Base-by-base conservation (phyloP, 2,329 filamentous ascomycete species). In the Arachnopeziza araneosa region DNA sequence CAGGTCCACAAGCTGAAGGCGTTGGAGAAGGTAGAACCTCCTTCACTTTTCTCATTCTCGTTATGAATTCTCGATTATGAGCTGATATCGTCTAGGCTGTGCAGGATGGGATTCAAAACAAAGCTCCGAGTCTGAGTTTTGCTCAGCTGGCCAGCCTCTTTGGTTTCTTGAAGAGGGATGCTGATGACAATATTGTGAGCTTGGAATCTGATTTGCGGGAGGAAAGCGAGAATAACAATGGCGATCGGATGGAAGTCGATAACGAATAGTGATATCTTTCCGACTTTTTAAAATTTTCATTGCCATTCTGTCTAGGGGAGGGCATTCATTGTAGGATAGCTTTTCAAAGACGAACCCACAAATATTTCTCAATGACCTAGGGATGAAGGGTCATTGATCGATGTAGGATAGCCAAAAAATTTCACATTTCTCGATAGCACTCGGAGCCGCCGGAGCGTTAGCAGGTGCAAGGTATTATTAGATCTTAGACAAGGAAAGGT, bases 1-100 rank as follows among this genome's bases (percentile, higher is more conserved):
- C 87, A 91, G 60, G 61, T 76, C 0, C 56, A 67, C 0, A 91
- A 91, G 60, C 72, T 81, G 0, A 73, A 74, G 55, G 73, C 77
- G 1, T 22, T 65, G 6, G 59, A 63, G 50, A 61, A 54, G 53
- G 60, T 44, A 19, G n/a, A 30, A 9, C 26, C 26, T 30, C 26
- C 9, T 9, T 30, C 26, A 30, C 26, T 30, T 5, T 5, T 5
- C 9, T 9, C 9, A 30, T 30, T 30, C 26, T 30, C 26, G 9
- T 30, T 30, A 9, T 30, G 5, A 9, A 4, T 30, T 9, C 26
- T 30, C 26, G 9, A 4, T 4, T 30, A 9, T 30, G 9, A 30
- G 9, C 26, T 30, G 9, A 30, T 30, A 30, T 30, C 9, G 51
- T 48, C n/a, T 57, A 58, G 56, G 67, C 44, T 62, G 73, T 67